phyloP scores from a whole-genome alignment of 495 filamentous ascomycete genomes.

The Poronia punctata region DNA sequence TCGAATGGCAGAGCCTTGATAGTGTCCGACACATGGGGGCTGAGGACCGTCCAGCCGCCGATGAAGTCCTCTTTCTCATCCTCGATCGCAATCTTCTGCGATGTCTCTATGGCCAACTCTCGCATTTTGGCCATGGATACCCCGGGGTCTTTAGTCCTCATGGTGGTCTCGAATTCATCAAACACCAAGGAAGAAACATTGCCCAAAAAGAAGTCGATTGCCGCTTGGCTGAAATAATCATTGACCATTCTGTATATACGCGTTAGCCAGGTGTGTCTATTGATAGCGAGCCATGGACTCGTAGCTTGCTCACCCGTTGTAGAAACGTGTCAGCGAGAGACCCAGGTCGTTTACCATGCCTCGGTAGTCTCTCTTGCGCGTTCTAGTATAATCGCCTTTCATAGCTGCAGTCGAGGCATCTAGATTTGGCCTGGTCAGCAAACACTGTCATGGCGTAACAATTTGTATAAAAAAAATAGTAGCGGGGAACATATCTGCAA shows the following conservation, averaged over 20 bases:
- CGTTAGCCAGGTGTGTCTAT: constrained; percentile 17
- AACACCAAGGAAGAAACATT: constrained; percentile 78
- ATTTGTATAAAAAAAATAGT: too few relatives aligned
- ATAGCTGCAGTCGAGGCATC: constrained; percentile 85
- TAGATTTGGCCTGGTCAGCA: constrained; percentile 25
- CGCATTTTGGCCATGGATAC: constrained; percentile 76
- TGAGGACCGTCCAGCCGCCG: constrained; percentile 74
- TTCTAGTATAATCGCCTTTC: constrained; percentile 93
- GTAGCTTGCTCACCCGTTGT: constrained; percentile 49
- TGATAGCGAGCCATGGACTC: too few relatives aligned
- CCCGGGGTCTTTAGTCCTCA: constrained; percentile 82
- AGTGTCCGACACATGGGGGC: constrained; percentile 48
- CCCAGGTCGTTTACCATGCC: constrained; percentile 92
- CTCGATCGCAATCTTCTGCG: constrained; percentile 74
- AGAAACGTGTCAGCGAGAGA: constrained; percentile 68
- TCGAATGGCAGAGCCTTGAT: constrained; percentile 69
- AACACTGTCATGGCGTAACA: background rate
- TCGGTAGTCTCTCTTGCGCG: constrained; percentile 81
- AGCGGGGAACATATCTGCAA: too few relatives aligned
- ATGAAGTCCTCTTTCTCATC: constrained; percentile 76
- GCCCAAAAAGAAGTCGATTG: constrained; percentile 90
- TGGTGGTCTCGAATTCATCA: constrained; percentile 80
- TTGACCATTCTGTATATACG: constrained; percentile 74
- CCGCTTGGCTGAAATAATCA: constrained; percentile 91
- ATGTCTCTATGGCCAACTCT: constrained; percentile 81